Conservation (phyloP, 306 rosid genomes). For the Oemleria cerasiformis region DNA sequence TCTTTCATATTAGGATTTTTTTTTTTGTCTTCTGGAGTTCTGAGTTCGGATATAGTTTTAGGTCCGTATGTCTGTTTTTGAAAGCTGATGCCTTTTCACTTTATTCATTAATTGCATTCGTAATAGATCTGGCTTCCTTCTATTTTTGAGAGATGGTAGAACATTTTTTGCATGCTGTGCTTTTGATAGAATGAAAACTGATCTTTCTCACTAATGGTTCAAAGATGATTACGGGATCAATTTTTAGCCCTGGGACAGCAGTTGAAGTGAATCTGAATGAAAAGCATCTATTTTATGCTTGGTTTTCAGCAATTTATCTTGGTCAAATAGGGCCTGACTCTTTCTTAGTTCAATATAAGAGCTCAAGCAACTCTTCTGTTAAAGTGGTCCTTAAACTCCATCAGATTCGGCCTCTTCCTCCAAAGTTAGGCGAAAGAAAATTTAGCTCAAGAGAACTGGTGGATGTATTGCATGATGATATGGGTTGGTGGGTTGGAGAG, state of each 20-base stretch:
- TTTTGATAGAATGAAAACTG: not conserved
- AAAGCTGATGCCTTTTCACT: not conserved
- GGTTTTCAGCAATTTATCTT: slow-evolving; percentile 21
- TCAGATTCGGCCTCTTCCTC: slow-evolving; percentile 26
- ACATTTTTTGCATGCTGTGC: not conserved
- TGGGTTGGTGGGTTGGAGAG: slow-evolving; percentile 23
- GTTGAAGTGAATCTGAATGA: slow-evolving; percentile 11
- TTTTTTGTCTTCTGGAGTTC: not conserved
- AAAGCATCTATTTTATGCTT: not conserved
- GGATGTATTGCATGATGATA: slow-evolving; percentile 8
- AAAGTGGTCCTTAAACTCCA: not conserved
- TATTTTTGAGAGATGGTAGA: not conserved
- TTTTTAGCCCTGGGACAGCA: not conserved
- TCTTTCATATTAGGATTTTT: not conserved
- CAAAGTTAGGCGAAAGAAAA: not conserved
- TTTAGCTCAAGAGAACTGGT: not conserved
- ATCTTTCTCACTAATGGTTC: not conserved
- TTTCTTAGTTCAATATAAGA: slow-evolving; percentile 13
- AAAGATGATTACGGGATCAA: not conserved
- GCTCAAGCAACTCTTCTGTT: not conserved
- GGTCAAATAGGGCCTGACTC: slow-evolving; percentile 12
- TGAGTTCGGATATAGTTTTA: not conserved
- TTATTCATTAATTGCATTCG: not conserved
- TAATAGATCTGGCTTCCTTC: not conserved
- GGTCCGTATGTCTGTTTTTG: not conserved